A percentile compares a stretch with the other conserved stretches of the same genome.
Evolutionary conservation across 2,329 filamentous ascomycete genomes (phyloP).

Genomic region (Neofusicoccum sp.): DNA sequence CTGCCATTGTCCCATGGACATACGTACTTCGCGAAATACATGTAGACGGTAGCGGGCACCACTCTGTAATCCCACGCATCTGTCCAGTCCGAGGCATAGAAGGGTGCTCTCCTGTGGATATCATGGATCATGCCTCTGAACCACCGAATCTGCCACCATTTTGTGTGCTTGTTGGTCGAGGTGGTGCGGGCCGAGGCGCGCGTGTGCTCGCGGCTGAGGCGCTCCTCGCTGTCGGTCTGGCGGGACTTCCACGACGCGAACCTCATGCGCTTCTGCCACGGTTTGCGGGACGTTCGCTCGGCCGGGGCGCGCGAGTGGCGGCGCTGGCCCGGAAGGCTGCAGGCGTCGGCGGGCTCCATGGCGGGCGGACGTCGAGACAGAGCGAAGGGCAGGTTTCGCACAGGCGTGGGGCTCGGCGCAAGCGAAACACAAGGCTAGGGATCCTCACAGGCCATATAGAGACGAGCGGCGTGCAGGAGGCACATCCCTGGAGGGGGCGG

Average conservation of each 20-base stretch:
- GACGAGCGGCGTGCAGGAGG: background rate
- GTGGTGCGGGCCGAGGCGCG: conserved; percentile 22
- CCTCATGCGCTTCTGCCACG: conserved; percentile 24
- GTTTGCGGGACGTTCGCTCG: conserved; percentile 18
- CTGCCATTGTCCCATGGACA: background rate
- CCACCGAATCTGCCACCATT: conserved; percentile 72
- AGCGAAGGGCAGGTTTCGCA: background rate
- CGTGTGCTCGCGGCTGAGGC: conserved; percentile 23
- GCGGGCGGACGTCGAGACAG: background rate
- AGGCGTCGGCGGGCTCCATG: conserved; percentile 8
- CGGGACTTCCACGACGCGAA: conserved; percentile 21
- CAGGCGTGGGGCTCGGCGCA: background rate
- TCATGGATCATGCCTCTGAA: conserved; percentile 82
- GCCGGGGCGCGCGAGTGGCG: background rate
- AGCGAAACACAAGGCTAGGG: background rate
- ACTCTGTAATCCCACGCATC: conserved; percentile 92
- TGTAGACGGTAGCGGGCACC: conserved; percentile 81
- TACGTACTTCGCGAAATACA: conserved; percentile 89
- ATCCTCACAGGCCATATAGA: background rate
- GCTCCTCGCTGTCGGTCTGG: conserved; percentile 16
- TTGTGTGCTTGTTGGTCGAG: conserved; percentile 23
- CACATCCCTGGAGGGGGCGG: background rate
- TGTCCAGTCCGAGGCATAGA: conserved; percentile 76
- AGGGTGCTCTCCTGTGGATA: conserved; percentile 70
- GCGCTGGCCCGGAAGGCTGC: conserved; percentile 13